Evolutionary conservation across 306 rosid genomes (phyloP), one percentile per base, ranked within the genome.

Genomic region (Trifolium repens): DNA sequence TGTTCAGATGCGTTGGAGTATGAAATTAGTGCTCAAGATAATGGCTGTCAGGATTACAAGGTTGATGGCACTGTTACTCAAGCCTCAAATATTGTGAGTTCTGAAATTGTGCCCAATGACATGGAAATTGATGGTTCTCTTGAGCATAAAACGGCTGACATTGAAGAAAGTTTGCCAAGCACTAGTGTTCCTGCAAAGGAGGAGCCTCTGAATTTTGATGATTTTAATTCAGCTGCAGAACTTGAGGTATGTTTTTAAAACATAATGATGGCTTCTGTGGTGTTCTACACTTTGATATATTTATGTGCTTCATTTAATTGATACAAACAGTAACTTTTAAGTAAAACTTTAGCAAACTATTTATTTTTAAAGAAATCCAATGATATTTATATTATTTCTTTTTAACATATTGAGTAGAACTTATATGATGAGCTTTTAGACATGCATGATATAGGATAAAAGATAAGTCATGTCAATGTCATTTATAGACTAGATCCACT

Each of bases 211-310:
- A 68, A 79, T 86, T 83, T 96, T 84, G 93, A 80, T 65, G 82
- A 59, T 35, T 78, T 84, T 76, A 84, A 79, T 81, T 87, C 91
- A 32, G 97, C 94, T n/a, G 85, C 81, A 34, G 92, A 90, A 71
- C 88, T 96, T 81, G 97, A 96, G 99, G 99, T 96, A 84, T 80
- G 81, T n/a, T 53, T 54, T 35, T 19, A 9, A 50, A 75, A 42
- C 27, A n/a, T 30, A 58, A 34, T 8, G 13, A 17, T 12, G 53
- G 35, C 35, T 75, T 77, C 40, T 77, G 35, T 19, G 17, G 27
- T 62, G 60, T 78, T 47, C 54, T 35, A 12, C 72, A 53, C 12
- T 40, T 24, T 47, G 16, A 43, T 22, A 42, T 44, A 63, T 24
- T 30, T 53, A 52, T 46, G 24, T 24, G 50, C 24, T 22, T 44